Conservation (phyloP, 768 basidiomycete genomes). For the Paxillus rubicundulus region DNA sequence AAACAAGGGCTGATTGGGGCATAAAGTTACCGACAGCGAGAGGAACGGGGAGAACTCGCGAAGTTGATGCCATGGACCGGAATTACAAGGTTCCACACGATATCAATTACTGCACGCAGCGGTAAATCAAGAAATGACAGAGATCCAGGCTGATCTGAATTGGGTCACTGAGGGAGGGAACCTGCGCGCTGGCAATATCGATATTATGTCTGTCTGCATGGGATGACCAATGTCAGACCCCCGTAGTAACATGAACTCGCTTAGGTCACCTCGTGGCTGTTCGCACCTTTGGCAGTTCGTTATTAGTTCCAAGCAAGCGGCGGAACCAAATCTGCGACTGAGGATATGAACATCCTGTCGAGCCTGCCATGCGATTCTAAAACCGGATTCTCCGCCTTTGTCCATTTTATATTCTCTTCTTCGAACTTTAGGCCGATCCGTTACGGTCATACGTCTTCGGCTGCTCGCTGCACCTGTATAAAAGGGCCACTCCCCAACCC, state of each 20-base stretch:
- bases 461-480: constrained; percentile 18
- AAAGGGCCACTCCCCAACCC: constrained; percentile 19
- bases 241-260: constrained; percentile 11
- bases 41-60: constrained; percentile 25
- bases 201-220: neutral
- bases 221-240: constrained; percentile 1
- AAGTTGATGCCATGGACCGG: constrained; percentile 18
- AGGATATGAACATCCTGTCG: constrained; percentile 11
- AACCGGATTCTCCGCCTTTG: constrained; percentile 8
- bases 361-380: constrained; percentile 3
- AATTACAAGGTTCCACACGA: constrained; percentile 7
- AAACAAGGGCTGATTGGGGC: constrained; percentile 14
- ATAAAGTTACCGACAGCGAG: constrained; percentile 28
- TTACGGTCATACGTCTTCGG: constrained; percentile 19
- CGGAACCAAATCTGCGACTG: constrained; percentile 21
- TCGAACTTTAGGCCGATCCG: constrained; percentile 24
- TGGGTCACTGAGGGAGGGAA: neutral
- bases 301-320: constrained; percentile 15
- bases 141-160: constrained; percentile 22
- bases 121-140: constrained; percentile 28
- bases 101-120: constrained; percentile 16
- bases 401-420: constrained; percentile 8
- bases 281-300: constrained; percentile 12
- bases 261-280: constrained; percentile 27
- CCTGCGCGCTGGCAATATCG: constrained; percentile 2